Evolutionary conservation across 2,329 filamentous ascomycete species (phyloP), one percentile per base, ranked within the genome.

Genomic region (Alternaria gaisen): DNA sequence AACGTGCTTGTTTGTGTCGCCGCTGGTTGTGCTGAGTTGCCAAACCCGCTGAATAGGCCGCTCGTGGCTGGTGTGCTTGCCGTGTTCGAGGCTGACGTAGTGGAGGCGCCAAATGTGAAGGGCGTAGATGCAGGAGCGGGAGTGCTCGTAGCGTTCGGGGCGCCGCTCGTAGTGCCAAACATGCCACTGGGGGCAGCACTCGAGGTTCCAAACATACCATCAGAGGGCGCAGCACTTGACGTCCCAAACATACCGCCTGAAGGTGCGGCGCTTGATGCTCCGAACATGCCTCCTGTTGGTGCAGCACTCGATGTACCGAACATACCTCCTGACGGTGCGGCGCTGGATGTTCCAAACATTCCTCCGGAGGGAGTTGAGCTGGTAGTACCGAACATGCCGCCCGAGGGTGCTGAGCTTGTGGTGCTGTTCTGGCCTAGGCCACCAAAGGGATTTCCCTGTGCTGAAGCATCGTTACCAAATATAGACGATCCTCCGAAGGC

Each of bases 381-480:
- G 16, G 58, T 47, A 36, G 58, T 43, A 22, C 34, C 53, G 24
- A 56, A 56, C 53, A 56, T 56, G 34, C 43, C 43, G 30, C 53
- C 53, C 16, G 53, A 56, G 22, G 53, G 18, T 5, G 53, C 43
- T 8, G 53, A 28, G 34, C 53, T 56, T 12, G 53, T 63, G 42
- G 18, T 64, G 42, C 58, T 68, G 67, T 48, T 67, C 47, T 71
- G 65, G 38, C 52, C 43, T 55, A 70, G 56, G 18, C 64, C 62
- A 14, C 66, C 70, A 43, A 73, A 72, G 2, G 64, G 64, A 32
- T 67, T 72, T 47, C 65, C 66, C 20, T 64, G 57, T 9, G 70
- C 38, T 57, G 70, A 67, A 26, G 60, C 38, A 61, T 68, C 57
- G 61, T 67, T 61, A 14, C 48, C 42, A 16, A 61, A 61, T 11